Percentiles rank a stretch among this genome's conserved stretches.
Evolutionary conservation across 1,284 basidiomycete genomes (phyloP).

Genomic region (Puccinia brachypodii): DNA sequence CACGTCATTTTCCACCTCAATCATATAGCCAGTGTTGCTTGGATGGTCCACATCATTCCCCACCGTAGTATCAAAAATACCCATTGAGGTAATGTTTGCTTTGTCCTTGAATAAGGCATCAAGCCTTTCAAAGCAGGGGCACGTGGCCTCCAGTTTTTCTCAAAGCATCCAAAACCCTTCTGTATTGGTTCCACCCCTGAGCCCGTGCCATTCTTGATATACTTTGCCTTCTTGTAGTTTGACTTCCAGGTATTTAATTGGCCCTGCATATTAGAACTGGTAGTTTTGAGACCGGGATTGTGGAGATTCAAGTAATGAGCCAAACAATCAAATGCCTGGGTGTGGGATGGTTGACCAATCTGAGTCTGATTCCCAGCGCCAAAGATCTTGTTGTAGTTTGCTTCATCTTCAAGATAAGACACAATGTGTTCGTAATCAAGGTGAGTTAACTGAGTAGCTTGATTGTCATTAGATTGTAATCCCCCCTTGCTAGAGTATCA

Average conservation of each 20-base stretch:
- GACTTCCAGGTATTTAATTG: neutral
- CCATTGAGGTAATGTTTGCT: neutral
- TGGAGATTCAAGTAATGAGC: neutral
- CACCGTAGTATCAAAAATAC: neutral
- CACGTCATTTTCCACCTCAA: neutral
- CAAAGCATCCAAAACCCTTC: neutral
- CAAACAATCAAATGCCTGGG: neutral
- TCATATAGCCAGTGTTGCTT: neutral
- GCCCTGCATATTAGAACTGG: neutral
- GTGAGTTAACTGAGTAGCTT: too few species aligned
- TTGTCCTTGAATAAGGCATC: slow-evolving; percentile 7
- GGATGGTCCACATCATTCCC: neutral
- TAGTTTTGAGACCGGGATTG: neutral
- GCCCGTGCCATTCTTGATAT: neutral
- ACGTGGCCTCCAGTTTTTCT: neutral
- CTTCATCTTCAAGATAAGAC: neutral
- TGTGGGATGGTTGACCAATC: neutral
- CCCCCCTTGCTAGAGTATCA: too few species aligned
- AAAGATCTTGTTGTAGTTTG: neutral
- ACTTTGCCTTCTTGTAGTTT: neutral
- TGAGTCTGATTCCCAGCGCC: neutral
- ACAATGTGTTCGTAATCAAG: neutral
- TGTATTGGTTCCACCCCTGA: neutral
- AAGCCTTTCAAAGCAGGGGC: neutral
- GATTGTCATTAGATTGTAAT: too few species aligned